Evolutionary conservation across 164 flowering plant genomes (phyloP), one percentile per base, ranked within the genome.

Genomic region (Aristolochia californica): DNA sequence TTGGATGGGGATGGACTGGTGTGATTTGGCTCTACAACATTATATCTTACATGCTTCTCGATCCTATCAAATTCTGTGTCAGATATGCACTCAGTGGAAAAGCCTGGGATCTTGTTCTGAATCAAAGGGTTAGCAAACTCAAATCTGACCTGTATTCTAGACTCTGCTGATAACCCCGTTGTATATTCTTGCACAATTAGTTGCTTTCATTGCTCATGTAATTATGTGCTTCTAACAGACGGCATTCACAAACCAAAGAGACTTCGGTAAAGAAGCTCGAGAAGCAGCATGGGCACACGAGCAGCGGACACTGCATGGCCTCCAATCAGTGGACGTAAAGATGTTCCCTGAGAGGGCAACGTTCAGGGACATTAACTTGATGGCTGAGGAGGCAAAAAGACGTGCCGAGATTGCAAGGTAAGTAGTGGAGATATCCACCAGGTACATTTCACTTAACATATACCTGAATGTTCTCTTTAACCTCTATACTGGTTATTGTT

Each of bases 321-420:
- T 82, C 11, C 73, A 68, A 23, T 60, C 96, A 12, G 51, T 49
- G 0, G 84, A 77, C 27, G 58, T 69, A 15, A 75, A 71, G 59
- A 38, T 57, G 51, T 71, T 70, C 47, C 43, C 59, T 16, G 84
- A 83, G 45, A 68, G 59, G 24, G 18, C 43, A 64, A 66, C 74
- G 25, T 75, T 71, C 51, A 63, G 79, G 53, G 94, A 84, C 43
- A 65, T 81, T 18, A 76, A 55, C 53, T 26, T 56, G 28, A 81
- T 88, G 85, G 97, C 94, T 1, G 97, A 86, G 62, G 85, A 84
- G 72, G 87, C 91, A 44, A 82, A 62, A 73, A 69, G 84, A 50
- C 79, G 94, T 11, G 97, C 97, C 45, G 91, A 88, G 56, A 75
- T 86, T 34, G 83, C 84, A 57, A 88, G 94, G 96, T 87, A 25